Percentiles rank a stretch among this genome's conserved stretches.
Evolutionary conservation across 106 monocot species (phyloP).

Genomic region (Dioscorea alata): DNA sequence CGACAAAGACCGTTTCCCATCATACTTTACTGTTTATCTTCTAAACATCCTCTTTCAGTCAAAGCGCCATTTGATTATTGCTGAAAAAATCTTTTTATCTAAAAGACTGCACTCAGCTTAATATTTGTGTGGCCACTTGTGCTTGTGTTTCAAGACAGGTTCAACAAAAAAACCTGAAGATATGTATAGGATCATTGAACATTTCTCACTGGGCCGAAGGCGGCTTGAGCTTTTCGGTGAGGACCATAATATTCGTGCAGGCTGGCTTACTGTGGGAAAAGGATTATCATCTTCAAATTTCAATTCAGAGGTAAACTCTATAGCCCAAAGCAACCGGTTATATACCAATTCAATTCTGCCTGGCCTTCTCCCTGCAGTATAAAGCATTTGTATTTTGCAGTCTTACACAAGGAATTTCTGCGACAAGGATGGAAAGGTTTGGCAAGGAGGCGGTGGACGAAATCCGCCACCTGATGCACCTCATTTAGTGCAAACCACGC

Average conservation of each 20-base stretch:
- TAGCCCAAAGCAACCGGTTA: no score
- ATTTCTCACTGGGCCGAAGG: conserved; percentile 88
- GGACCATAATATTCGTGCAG: conserved; percentile 95
- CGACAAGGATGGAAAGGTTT: conserved; percentile 93
- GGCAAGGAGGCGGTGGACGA: conserved; percentile 91
- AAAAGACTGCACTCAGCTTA: neutral
- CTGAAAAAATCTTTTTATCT: neutral
- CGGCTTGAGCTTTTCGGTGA: conserved; percentile 94
- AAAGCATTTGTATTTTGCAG: conserved; percentile 21
- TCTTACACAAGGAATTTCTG: conserved; percentile 58
- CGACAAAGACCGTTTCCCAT: no score
- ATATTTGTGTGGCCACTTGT: neutral
- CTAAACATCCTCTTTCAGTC: no score
- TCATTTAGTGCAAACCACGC: conserved; percentile 82
- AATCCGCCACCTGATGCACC: conserved; percentile 92
- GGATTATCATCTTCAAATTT: conserved; percentile 93
- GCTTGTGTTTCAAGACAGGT: conserved; percentile 25
- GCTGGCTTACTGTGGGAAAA: conserved; percentile 92
- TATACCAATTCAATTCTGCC: no score
- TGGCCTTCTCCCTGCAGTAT: no score
- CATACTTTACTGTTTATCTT: no score
- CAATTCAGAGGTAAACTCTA: conserved; percentile 56
- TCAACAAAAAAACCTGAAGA: conserved; percentile 96
- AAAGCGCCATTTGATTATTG: no score
- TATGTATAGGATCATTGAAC: conserved; percentile 94